Evolutionary conservation across 352 stramenopile species (phyloP).

Genomic region (Phytophthora pluvialis): DNA sequence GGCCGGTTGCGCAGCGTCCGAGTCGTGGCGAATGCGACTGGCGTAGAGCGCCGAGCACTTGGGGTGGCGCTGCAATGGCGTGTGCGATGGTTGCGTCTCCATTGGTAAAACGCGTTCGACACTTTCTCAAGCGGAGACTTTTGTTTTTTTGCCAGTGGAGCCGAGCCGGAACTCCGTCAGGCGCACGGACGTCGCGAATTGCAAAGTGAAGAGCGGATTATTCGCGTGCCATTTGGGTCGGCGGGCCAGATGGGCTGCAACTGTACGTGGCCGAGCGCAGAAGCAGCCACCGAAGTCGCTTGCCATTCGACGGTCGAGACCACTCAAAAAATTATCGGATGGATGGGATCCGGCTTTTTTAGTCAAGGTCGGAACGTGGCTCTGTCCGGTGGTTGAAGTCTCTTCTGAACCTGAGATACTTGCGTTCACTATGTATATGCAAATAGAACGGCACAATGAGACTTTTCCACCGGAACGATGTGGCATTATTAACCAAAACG

Average conservation of each 20-base stretch:
- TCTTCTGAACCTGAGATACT: constrained; percentile 17
- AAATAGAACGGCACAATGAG: constrained; percentile 14
- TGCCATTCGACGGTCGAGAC: constrained; percentile 12
- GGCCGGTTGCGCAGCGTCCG: constrained; percentile 5
- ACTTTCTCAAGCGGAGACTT: constrained; percentile 2
- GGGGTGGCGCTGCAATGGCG: constrained; percentile 37
- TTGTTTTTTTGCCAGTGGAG: background rate
- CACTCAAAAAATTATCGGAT: constrained; percentile 22
- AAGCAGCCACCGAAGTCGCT: constrained; percentile 21
- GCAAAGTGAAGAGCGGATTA: constrained; percentile 16
- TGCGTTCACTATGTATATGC: constrained; percentile 5
- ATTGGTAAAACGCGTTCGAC: constrained; percentile 5
- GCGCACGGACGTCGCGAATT: constrained; percentile 15
- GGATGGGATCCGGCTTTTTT: constrained; percentile 32
- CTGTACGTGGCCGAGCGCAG: background rate
- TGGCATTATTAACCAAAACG: constrained; percentile 23
- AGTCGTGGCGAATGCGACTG: constrained; percentile 6
- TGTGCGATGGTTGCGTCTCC: constrained; percentile 8
- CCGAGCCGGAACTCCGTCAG: background rate
- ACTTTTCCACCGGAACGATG: constrained; percentile 1
- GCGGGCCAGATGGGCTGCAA: constrained; percentile 13
- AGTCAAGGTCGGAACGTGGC: constrained; percentile 28
- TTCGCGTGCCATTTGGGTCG: constrained; percentile 20
- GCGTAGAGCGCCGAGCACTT: constrained; percentile 46
- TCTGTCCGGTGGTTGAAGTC: constrained; percentile 17